These are phyloP conservation scores for Margaritispora aquatica DNA, from an alignment of 495 filamentous ascomycete genomes.

Conservation along the genomic window DNA sequence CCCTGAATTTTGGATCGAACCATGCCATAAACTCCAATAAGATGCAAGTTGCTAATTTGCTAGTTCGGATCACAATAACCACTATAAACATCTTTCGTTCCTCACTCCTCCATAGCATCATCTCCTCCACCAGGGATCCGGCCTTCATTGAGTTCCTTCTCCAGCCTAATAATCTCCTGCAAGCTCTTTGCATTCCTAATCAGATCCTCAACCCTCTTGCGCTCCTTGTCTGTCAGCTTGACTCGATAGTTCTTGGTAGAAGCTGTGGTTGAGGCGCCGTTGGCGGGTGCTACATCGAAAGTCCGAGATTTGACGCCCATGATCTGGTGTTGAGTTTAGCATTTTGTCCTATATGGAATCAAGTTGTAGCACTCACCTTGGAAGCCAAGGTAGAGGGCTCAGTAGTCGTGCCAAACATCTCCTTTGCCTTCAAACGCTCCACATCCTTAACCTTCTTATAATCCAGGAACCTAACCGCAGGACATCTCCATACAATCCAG, in stretches of 20 bases:
- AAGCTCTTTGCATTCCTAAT: constrained; percentile 81
- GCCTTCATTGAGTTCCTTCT: constrained; percentile 84
- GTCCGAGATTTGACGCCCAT: constrained; percentile 81
- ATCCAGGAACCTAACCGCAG: constrained; percentile 84
- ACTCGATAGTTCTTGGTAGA: constrained; percentile 55
- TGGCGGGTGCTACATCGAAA: constrained; percentile 56
- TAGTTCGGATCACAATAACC: background rate
- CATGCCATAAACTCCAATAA: constrained; percentile 6
- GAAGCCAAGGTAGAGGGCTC: constrained; percentile 76
- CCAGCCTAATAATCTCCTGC: constrained; percentile 74
- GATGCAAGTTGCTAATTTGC: no score
- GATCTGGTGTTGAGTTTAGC: constrained; percentile 43
- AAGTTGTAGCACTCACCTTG: constrained; percentile 38
- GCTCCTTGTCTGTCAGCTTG: constrained; percentile 63
- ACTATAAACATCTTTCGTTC: background rate
- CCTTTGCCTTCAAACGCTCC: constrained; percentile 67
- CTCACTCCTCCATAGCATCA: constrained; percentile 51
- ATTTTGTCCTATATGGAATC: background rate
- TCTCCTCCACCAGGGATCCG: constrained; percentile 60
- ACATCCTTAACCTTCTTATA: constrained; percentile 83
- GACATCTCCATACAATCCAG: constrained; percentile 85
- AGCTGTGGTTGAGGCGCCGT: constrained; percentile 40
- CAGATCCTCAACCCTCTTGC: constrained; percentile 61
- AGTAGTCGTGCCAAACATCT: constrained; percentile 74
- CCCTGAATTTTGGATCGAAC: background rate